Percentiles rank a stretch among this genome's conserved stretches.
Evolutionary conservation across 2,329 filamentous ascomycete genomes (phyloP).

Genomic region (Metarhizium album): DNA sequence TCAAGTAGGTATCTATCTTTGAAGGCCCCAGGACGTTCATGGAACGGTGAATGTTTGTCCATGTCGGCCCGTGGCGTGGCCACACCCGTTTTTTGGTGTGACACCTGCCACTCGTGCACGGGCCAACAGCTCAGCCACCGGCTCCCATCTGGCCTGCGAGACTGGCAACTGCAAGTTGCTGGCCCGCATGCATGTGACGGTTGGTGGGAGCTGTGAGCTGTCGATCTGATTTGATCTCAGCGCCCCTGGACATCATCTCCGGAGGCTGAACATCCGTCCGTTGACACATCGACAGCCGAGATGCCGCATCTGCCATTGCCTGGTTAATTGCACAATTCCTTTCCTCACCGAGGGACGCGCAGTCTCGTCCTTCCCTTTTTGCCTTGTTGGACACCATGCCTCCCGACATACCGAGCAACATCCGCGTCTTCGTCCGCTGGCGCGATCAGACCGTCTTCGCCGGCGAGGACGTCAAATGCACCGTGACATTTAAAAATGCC

Average conservation of each 20-base stretch:
- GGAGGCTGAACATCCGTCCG: no score
- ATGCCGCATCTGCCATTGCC: slow-evolving; percentile 19
- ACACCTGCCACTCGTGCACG: no score
- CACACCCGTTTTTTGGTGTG: no score
- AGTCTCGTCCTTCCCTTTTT: slow-evolving; percentile 6
- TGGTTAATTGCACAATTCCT: slow-evolving; percentile 16
- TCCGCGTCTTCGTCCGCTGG: slow-evolving; percentile 93
- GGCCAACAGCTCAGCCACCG: no score
- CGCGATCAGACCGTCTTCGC: slow-evolving; percentile 90
- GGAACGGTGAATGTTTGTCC: no score
- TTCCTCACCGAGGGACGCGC: slow-evolving; percentile 19
- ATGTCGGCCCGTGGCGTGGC: no score
- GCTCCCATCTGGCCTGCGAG: no score
- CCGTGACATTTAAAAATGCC: slow-evolving; percentile 91
- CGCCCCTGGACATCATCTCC: background rate
- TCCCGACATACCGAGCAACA: slow-evolving; percentile 49
- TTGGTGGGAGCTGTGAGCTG: background rate
- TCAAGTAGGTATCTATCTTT: no score
- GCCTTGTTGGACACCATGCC: slow-evolving; percentile 28
- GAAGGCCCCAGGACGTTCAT: no score
- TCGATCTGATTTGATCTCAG: background rate
- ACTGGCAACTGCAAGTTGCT: no score
- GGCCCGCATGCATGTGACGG: no score
- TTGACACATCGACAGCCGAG: slow-evolving; percentile 12
- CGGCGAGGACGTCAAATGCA: slow-evolving; percentile 90